These are phyloP conservation scores for Eucalyptus rudis DNA, from an alignment of 345 rosid species.

Conservation along the genomic window DNA sequence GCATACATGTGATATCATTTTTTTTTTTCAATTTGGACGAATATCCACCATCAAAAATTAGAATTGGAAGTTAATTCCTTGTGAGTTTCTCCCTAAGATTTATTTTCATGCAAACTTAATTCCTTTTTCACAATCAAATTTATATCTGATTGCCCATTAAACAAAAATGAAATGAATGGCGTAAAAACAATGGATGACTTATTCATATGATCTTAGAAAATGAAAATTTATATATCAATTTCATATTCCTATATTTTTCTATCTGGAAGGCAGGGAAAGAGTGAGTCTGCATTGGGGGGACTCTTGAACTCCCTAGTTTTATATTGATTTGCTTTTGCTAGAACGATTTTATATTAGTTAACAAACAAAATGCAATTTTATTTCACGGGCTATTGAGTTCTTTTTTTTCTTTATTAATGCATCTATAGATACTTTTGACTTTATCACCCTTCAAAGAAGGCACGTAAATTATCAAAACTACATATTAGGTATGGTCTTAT, in stretches of 20 bases:
- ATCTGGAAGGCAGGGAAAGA: not conserved
- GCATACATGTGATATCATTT: too few relatives aligned
- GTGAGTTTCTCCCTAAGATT: too few relatives aligned
- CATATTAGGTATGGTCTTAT: not conserved
- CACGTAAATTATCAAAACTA: not conserved
- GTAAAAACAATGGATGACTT: not conserved
- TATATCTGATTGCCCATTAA: too few relatives aligned
- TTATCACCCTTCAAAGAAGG: not conserved
- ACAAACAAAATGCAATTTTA: not conserved
- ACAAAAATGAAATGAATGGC: not conserved
- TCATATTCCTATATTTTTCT: not conserved
- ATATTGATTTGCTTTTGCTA: not conserved
- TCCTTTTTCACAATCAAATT: too few relatives aligned
- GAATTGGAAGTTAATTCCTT: too few relatives aligned
- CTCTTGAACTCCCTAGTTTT: not conserved
- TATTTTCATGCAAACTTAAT: too few relatives aligned
- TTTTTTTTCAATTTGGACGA: too few relatives aligned
- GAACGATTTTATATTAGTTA: not conserved
- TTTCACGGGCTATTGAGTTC: not conserved
- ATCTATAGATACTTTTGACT: not conserved
- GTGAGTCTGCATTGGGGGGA: not conserved
- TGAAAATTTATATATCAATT: not conserved
- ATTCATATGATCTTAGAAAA: not conserved
- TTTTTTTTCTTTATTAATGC: not conserved
- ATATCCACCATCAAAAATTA: too few relatives aligned